Percentiles rank a stretch among this genome's conserved stretches.
Conservation (phyloP, 257 asterid genomes). For the Solanum clarkiae region DNA sequence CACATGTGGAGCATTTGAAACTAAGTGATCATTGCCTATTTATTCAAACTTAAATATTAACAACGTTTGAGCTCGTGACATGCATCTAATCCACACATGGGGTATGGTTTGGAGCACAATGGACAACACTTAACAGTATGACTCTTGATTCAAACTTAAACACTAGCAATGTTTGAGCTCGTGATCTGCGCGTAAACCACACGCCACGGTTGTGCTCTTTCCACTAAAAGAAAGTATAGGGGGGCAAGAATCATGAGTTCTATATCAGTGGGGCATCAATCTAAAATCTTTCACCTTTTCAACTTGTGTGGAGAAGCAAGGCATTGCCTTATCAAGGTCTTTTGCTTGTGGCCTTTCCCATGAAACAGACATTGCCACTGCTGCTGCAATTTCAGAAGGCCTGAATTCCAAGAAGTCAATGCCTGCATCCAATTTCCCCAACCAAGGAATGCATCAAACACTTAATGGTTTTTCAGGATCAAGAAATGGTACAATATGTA, state of each 20-base stretch:
- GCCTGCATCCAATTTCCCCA: constrained; percentile 53
- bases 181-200: neutral
- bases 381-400: constrained; percentile 76
- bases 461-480: neutral
- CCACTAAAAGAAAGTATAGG: neutral
- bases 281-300: constrained; percentile 38
- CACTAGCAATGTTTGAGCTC: neutral
- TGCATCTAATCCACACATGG: neutral
- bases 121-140: neutral
- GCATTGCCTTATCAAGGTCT: constrained; percentile 39
- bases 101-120: neutral
- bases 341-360: constrained; percentile 26
- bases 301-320: constrained; percentile 23
- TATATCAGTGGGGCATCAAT: neutral
- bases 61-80: neutral
- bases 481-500: neutral
- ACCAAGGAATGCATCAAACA: constrained; percentile 17
- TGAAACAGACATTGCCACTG: constrained; percentile 46
- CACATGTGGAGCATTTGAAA: no score
- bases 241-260: neutral
- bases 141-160: neutral
- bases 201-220: neutral
- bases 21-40: no score
- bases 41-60: no score
- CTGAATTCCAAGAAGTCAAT: constrained; percentile 78